phyloP scores from a whole-genome alignment of 805 yeast genomes.

The Pichia californica region DNA sequence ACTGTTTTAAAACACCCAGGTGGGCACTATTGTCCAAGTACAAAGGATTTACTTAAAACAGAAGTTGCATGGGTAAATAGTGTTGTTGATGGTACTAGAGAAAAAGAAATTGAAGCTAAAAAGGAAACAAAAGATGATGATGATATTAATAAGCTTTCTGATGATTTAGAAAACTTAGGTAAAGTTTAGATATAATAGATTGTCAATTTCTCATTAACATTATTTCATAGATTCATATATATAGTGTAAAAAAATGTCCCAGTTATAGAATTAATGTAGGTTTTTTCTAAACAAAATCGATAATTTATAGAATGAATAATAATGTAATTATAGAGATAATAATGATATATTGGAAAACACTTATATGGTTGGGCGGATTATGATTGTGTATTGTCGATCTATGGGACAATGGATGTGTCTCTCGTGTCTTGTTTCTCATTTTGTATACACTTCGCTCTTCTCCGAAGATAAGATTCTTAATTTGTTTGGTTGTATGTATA shows the following conservation, averaged over 20 bases:
- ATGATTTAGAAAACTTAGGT: slow-evolving; percentile 27
- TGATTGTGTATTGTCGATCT: too few species aligned
- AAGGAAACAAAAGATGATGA: slow-evolving; percentile 11
- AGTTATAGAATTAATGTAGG: too few species aligned
- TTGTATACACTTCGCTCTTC: slow-evolving; percentile 3
- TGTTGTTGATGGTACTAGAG: slow-evolving; percentile 15
- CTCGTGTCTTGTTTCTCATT: too few species aligned
- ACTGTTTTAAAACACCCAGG: slow-evolving; percentile 75
- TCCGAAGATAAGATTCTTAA: not conserved
- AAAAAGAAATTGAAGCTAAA: slow-evolving; percentile 5
- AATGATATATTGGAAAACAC: too few species aligned
- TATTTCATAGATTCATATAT: not conserved
- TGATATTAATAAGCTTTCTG: slow-evolving; percentile 21
- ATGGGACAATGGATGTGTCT: too few species aligned
- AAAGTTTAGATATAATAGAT: slow-evolving; percentile 21
- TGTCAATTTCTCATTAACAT: too few species aligned
- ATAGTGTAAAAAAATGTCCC: too few species aligned
- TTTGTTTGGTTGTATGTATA: too few species aligned
- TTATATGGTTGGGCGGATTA: too few species aligned
- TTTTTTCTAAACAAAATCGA: too few species aligned
- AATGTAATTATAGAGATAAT: too few species aligned
- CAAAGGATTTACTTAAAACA: slow-evolving; percentile 39
- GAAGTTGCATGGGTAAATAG: slow-evolving; percentile 31
- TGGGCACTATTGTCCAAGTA: slow-evolving; percentile 93
- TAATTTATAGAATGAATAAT: too few species aligned